Base-by-base conservation (phyloP, 345 rosid species). In the Moringa oleifera region DNA sequence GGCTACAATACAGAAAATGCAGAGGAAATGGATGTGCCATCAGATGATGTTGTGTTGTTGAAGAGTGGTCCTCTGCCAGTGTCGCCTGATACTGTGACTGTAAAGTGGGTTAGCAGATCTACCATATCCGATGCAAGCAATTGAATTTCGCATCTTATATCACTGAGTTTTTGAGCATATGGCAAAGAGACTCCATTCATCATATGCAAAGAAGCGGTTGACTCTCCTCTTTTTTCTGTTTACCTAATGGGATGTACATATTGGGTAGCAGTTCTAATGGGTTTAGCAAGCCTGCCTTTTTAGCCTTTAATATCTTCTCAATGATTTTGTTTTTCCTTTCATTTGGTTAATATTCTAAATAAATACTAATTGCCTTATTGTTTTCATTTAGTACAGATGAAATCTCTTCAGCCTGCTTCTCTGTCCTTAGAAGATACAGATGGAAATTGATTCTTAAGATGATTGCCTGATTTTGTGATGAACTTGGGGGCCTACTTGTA, bases 31-130 rank as follows among this genome's bases (percentile, higher is more conserved):
- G 78, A 73, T 25, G 25, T 25, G 63, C 20, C 25, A 7, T 57
- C 80, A 8, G 90, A 75, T 54, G 85, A 69, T 64, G 70, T 41
- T 41, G 80, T 37, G 28, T 72, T 79, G 76, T 51, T 79, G 64
- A 88, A 83, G 77, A 77, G 50, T 62, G 70, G 61, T 31, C 68
- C 62, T 4, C 18, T 61, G 36, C 36, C 61, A 20, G 53, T 16
- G 61, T 89, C 93, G 2, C 95, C 82, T 0, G 80, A 76, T 69
- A 70, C 83, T 19, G 96, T 84, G 52, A 79, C 72, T 17, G 23
- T 11, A 45, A 79, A 74, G 54, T 85, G 88, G 91, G 66, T 15
- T 63, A 85, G 93, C 81, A 58, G 47, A 72, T 80, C 86, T 41
- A 7, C 47, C 6, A 41, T 16, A 41, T 11, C 47, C 12, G 12